Evolutionary conservation across 75 land plant genomes (phyloP), one percentile per base, ranked within the genome.

Genomic region (Picea glauca): DNA sequence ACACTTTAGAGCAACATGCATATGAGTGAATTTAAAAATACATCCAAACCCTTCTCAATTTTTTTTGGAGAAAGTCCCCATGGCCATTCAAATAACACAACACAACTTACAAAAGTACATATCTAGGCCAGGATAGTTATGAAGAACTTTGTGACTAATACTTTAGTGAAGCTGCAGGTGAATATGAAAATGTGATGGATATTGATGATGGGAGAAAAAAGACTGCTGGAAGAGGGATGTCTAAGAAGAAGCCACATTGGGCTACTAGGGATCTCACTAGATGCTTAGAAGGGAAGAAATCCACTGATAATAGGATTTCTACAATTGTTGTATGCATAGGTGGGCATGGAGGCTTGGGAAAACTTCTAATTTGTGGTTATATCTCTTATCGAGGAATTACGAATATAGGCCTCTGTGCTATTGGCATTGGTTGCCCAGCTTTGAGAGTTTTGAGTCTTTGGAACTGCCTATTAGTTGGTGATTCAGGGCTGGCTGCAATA

Each of bases 1-100:
- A 77, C 83, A 80, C 94, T 91, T 63, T 76, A 90, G 72, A 91
- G 94, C 83, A 83, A 66, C 76, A 87, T 96, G 82, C 85, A 32
- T 3, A 67, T 72, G 70, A 67, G 75, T 58, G 93, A 90, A 38
- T 35, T 87, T 26, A 58, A 81, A 26, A n/a, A 17, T 33, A 60
- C 68, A 60, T 20, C 73, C 63, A 62, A 81, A 17, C 72, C 46
- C 14, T 31, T 31, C 46, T 43, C 38, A 67, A 67, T n/a, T n/a
- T n/a, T n/a, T 67, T 35, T 67, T 5, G 72, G 46, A 17, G 72
- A 18, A 67, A 67, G 20, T 67, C 2, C 43, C 6, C 35, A 7
- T 4, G 72, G 15, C 46, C 15, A 5, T 67, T 67, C 72, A 67
- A 67, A 67, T 32, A 67, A 67, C 33, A 15, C 13, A 38, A n/a